Evolutionary conservation across 768 basidiomycete species (phyloP).

Genomic region (Lactarius sanguifluus): DNA sequence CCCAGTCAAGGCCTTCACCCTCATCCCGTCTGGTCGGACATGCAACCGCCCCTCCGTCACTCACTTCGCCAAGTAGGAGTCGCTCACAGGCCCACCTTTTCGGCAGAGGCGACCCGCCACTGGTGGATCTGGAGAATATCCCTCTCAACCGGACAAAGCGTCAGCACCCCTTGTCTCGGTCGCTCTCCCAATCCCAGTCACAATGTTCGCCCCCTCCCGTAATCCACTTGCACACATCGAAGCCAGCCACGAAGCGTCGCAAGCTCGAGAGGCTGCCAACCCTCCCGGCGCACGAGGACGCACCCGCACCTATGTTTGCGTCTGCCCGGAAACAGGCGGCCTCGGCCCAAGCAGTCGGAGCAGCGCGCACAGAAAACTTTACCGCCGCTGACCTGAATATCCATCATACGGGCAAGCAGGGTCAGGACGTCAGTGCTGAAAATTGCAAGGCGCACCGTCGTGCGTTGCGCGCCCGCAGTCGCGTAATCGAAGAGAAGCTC

Average conservation of each 20-base stretch:
- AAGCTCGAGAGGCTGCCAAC: slow-evolving; percentile 6
- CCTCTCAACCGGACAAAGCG: slow-evolving; percentile 1
- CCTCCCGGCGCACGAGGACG: background rate
- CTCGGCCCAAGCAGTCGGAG: too few relatives aligned
- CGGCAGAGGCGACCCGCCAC: background rate
- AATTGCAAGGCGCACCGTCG: slow-evolving; percentile 6
- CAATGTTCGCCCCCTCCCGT: background rate
- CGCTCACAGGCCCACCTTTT: background rate
- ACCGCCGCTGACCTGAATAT: background rate
- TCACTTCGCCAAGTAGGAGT: background rate
- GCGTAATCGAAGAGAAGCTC: slow-evolving; percentile 18
- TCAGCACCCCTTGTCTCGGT: background rate
- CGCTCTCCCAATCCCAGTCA: background rate
- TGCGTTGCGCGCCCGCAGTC: slow-evolving; percentile 20
- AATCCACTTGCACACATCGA: too few relatives aligned
- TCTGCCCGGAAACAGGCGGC: background rate
- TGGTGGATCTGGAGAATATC: slow-evolving; percentile 8
- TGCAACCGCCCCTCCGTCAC: background rate
- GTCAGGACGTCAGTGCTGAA: background rate
- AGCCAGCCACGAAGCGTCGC: slow-evolving; percentile 7
- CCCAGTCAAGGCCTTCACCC: background rate
- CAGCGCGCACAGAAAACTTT: background rate
- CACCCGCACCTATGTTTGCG: background rate
- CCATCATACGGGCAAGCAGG: too few relatives aligned
- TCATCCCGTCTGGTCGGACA: background rate